Conservation (phyloP, 352 stramenopile species). For the Phytophthora sp. region DNA sequence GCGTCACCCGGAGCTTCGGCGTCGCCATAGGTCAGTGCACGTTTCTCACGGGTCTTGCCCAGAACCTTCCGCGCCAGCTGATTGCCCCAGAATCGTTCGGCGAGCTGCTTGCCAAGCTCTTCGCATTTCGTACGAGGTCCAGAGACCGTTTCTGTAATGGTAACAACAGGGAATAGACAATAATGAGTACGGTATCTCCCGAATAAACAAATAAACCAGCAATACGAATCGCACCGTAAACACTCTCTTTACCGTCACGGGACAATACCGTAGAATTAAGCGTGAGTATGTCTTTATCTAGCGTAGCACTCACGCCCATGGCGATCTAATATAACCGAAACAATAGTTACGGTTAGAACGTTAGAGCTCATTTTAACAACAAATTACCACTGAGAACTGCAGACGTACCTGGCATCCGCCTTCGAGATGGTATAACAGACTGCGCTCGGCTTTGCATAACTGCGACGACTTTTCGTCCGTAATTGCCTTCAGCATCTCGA, state of each 20-base stretch:
- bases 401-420: conserved; percentile 80
- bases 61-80: conserved; percentile 56
- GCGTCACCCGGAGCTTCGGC: conserved; percentile 73
- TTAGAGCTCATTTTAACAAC: too few species aligned
- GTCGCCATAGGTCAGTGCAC: conserved; percentile 80
- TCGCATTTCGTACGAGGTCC: conserved; percentile 64
- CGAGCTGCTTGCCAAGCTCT: conserved; percentile 69
- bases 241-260: conserved; percentile 66
- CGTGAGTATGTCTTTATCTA: conserved; percentile 68
- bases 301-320: conserved; percentile 79
- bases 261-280: conserved; percentile 77
- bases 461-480: conserved; percentile 80
- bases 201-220: background rate
- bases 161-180: background rate
- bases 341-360: background rate
- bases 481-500: conserved; percentile 82
- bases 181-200: background rate
- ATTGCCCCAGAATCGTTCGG: conserved; percentile 65
- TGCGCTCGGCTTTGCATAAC: conserved; percentile 83
- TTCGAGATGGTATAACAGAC: conserved; percentile 81
- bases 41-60: conserved; percentile 70
- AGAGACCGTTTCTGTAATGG: conserved; percentile 48
- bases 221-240: conserved; percentile 46
- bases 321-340: conserved; percentile 53
- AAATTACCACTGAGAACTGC: background rate